These are phyloP conservation scores for Carex kokanica DNA, from an alignment of 176 grass and related monocot genomes.

Conservation along the genomic window DNA sequence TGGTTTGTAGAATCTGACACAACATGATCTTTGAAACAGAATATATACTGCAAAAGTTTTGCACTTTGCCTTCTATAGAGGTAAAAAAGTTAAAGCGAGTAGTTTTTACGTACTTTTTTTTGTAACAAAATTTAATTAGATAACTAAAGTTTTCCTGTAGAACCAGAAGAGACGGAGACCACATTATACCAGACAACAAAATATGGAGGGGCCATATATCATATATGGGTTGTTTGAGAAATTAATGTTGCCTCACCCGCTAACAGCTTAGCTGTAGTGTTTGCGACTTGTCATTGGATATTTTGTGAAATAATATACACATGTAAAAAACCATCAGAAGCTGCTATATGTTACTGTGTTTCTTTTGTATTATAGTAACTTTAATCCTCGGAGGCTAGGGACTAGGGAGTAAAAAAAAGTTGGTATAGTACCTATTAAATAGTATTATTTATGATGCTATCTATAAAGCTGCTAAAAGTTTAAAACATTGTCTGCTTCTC, in stretches of 20 bases:
- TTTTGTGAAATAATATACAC: background rate
- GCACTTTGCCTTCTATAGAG: background rate
- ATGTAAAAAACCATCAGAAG: background rate
- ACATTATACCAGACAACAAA: background rate
- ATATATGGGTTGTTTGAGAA: background rate
- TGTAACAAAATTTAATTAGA: background rate
- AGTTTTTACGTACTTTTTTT: background rate
- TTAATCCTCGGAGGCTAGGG: background rate
- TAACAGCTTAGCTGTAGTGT: background rate
- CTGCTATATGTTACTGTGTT: too few species aligned
- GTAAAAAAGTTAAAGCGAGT: background rate
- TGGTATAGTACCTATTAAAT: background rate
- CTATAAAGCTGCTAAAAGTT: background rate
- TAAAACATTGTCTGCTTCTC: background rate
- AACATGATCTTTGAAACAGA: background rate
- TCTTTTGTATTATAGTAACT: background rate
- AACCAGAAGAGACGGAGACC: too few species aligned
- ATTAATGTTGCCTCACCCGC: background rate
- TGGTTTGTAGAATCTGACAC: constrained; percentile 4
- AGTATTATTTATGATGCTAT: background rate
- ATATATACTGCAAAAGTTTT: background rate
- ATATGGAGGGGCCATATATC: background rate
- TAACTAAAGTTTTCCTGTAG: background rate
- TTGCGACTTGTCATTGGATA: background rate
- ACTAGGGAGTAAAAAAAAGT: background rate